Conservation (phyloP, 768 basidiomycete species). For the Roridomyces roridus region DNA sequence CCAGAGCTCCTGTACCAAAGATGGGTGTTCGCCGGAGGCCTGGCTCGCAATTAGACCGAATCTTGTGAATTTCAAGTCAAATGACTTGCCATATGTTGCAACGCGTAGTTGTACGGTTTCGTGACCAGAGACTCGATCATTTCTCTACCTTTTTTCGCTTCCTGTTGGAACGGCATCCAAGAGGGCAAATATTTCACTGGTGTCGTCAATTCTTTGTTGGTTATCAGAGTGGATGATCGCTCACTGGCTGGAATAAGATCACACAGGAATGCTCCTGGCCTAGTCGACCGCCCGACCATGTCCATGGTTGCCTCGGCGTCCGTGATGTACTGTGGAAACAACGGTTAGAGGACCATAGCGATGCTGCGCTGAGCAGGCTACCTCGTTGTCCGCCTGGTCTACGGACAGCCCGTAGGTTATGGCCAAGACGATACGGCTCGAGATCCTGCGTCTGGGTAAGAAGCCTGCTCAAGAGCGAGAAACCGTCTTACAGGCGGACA, state of each 20-base stretch:
- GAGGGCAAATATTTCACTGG: slow-evolving; percentile 34
- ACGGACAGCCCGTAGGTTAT: slow-evolving; percentile 33
- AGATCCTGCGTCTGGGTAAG: no score
- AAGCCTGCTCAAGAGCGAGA: no score
- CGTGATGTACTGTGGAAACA: slow-evolving; percentile 31
- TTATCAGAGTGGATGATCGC: no score
- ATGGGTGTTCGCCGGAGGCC: background rate
- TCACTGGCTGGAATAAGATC: slow-evolving; percentile 34
- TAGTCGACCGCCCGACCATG: slow-evolving; percentile 28
- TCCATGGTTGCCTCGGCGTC: slow-evolving; percentile 33
- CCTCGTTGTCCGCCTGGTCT: slow-evolving; percentile 26
- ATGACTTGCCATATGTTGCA: slow-evolving; percentile 17
- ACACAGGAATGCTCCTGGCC: slow-evolving; percentile 35
- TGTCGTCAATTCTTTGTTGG: no score
- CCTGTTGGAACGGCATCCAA: slow-evolving; percentile 28
- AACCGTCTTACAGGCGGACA: background rate
- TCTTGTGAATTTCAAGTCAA: no score
- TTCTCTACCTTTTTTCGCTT: slow-evolving; percentile 5
- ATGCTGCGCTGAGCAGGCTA: no score
- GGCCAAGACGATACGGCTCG: slow-evolving; percentile 27
- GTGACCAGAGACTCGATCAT: slow-evolving; percentile 17
- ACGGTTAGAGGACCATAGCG: background rate
- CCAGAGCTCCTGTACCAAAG: background rate
- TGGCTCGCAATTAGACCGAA: background rate
- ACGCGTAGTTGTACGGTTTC: slow-evolving; percentile 25